phyloP scores from a whole-genome alignment of 208 protist species.

The Novymonas esmeraldas region DNA sequence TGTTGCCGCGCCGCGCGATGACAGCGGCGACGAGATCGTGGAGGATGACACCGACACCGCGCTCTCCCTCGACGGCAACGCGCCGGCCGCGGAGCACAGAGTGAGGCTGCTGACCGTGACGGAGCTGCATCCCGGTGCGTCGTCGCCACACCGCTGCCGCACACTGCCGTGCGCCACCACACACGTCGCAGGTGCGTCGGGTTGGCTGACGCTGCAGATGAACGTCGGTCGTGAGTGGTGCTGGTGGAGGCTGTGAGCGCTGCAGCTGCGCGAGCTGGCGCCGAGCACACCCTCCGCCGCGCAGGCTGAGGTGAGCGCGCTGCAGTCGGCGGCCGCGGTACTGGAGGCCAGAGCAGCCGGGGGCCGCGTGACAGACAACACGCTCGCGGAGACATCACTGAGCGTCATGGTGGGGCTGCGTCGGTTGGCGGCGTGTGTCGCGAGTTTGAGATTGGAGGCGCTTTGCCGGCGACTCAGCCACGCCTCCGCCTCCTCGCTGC shows the following conservation, averaged over 20 bases:
- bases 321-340: neutral
- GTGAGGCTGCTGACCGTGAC: conserved; percentile 38
- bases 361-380: conserved; percentile 29
- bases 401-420: conserved; percentile 20
- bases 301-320: neutral
- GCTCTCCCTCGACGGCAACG: conserved; percentile 2
- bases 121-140: neutral
- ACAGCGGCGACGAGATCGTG: neutral
- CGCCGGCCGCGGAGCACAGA: neutral
- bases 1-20: neutral
- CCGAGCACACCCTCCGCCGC: neutral
- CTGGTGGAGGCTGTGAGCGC: neutral
- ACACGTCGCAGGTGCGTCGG: neutral
- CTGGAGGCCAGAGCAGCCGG: conserved; percentile 2
- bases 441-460: conserved; percentile 17
- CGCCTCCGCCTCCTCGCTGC: conserved; percentile 5
- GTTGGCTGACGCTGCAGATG: neutral
- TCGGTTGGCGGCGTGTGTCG: conserved; percentile 8
- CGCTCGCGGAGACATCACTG: conserved; percentile 36
- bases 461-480: conserved; percentile 12
- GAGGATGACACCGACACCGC: conserved; percentile 16
- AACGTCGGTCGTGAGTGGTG: too few species aligned
- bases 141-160: neutral
- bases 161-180: neutral
- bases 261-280: neutral